Base-by-base conservation (phyloP, 2,329 filamentous ascomycete genomes). In the Verticillium nonalfalfae region DNA sequence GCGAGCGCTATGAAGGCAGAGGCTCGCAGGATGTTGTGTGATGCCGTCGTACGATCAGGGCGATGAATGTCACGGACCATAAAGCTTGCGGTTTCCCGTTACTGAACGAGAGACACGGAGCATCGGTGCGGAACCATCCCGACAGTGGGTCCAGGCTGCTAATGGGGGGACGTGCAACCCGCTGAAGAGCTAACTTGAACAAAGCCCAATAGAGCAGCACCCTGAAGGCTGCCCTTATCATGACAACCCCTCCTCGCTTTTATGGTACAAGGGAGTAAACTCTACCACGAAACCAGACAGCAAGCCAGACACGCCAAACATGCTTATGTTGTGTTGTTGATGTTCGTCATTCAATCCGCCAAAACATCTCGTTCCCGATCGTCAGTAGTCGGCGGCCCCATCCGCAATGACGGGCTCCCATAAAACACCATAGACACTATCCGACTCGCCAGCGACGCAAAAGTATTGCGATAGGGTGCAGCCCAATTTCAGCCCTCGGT, bases 381-480 rank as follows among this genome's bases (percentile, higher is more conserved):
- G 26, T 26, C 26, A 4, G 26, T 21, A 10, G 10, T 11, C 9
- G 36, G 10, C 14, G 36, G 3, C 36, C 10, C 10, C 36, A 38
- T 38, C 36, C 36, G 6, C 36, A 10, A 38, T 38, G 36, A 10
- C 36, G 36, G 36, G 4, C 14, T 38, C 36, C 6, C 36, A 21
- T 21, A 5, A 38, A 38, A 39, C 59, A 68, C 31, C 67, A 71
- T 69, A 3, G 62, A 60, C 59, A 69, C 66, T 1, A 69, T 21
- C 1, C 65, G 61, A 11, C 55, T 59, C n/a, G 69, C 64, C 15
- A 75, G 66, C 1, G 65, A 62, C 18, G 73, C 71, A 55, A 74
- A 74, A 11, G 72, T 68, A 57, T 75, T 71, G 10, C 73, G 69
- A 59, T 74, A 74, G 0, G 72, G 69, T 1, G 70, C 66, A 1